Percentiles rank a stretch among this genome's conserved stretches.
Conservation (phyloP, 331 rosid species). For the Quercus tomentella region DNA sequence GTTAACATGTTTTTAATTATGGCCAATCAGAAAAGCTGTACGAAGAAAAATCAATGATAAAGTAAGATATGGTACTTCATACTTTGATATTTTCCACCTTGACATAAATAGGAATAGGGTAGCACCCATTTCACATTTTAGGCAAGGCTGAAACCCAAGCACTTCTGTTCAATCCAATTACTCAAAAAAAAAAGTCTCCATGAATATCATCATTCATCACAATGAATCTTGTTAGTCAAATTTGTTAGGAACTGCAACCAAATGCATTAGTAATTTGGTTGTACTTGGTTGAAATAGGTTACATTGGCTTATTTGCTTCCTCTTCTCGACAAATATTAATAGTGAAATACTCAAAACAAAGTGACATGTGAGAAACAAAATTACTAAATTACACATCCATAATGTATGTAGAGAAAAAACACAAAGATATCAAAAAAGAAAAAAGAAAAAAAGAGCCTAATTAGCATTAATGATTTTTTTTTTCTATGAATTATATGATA, state of each 20-base stretch:
- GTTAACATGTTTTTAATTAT: not conserved
- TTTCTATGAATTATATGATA: too few relatives aligned
- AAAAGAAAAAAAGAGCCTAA: too few relatives aligned
- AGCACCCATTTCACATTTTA: constrained; percentile 6
- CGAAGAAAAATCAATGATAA: not conserved
- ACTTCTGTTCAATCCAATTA: not conserved
- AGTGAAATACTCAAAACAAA: not conserved
- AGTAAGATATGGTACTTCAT: not conserved
- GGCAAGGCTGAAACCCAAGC: not conserved
- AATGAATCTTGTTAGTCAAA: not conserved
- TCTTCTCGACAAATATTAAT: not conserved
- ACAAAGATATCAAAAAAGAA: too few relatives aligned
- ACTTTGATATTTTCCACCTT: not conserved
- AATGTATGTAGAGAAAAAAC: too few relatives aligned
- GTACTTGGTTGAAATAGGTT: constrained; percentile 5
- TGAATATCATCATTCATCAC: not conserved
- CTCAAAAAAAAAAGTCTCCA: not conserved
- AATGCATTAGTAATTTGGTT: not conserved
- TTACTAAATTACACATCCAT: too few relatives aligned
- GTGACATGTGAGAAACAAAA: not conserved
- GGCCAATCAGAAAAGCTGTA: not conserved
- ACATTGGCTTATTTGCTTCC: constrained; percentile 10
- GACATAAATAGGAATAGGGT: constrained; percentile 1
- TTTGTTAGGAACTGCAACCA: constrained; percentile 14
- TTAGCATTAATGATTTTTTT: too few relatives aligned